Evolutionary conservation across 2,329 filamentous ascomycete species (phyloP), one percentile per base, ranked within the genome.

Genomic region (Alternaria solani): DNA sequence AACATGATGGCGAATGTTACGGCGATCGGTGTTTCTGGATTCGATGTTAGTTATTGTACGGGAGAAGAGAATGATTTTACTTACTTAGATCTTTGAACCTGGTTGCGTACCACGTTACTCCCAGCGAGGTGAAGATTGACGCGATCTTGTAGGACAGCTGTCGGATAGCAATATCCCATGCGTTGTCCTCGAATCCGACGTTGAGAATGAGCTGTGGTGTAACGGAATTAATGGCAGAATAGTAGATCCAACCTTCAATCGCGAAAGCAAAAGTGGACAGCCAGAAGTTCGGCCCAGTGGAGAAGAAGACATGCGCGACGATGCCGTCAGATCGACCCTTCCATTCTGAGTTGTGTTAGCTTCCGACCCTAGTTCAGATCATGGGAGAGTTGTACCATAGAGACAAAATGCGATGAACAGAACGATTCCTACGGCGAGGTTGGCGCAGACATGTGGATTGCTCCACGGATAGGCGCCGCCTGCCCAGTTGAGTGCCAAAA

Each of bases 171-270:
- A 76, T 77, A 25, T 66, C 60, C 74, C 73, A 76, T 1, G 71
- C 55, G 18, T 72, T 68, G 51, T 67, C 58, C 36, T 76, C 72
- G n/a, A 75, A 73, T 1, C 73, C 73, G 0, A 77, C 55, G 26
- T 75, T 74, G 2, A 77, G 64, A 12, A 77, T 69, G 16, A 76
- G 66, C 42, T 77, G 74, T 0, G 74, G 74, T 0, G 69, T 75
- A 1, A 77, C 64, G 7, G 72, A 66, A 30, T 76, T 77, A 23
- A 77, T 72, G n/a, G 74, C 74, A 0, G 69, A 73, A 42, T 76
- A 76, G 60, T 86, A 87, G 55, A 87, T 85, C 85, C 85, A 87
- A 14, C 85, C 85, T 72, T 87, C 85, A 34, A 87, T 83, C 3
- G 82, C 82, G 61, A 87, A 87, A 4, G 85, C 85, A 67, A 86